Conservation (phyloP, 2,329 filamentous ascomycete species). For the Cladosporium colombiae region DNA sequence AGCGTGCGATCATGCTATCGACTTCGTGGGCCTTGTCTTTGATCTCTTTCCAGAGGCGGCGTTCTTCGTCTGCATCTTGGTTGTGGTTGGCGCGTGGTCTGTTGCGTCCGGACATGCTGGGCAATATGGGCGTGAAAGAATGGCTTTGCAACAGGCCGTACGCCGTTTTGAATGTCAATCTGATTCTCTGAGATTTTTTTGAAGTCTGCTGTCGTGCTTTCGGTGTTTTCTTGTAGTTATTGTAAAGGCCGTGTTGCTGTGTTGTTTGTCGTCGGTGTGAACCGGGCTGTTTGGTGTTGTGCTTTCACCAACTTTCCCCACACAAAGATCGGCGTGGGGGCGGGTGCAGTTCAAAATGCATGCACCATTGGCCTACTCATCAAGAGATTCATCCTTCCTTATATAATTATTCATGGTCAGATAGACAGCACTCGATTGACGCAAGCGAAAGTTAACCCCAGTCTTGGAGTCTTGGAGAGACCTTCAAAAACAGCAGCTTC, state of each 20-base stretch:
- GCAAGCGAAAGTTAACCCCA: neutral
- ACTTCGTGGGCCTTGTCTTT: constrained; percentile 47
- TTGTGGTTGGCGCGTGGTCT: constrained; percentile 47
- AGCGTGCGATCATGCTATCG: constrained; percentile 45
- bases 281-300: neutral
- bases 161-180: too few species aligned
- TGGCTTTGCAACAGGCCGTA: neutral
- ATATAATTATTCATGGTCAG: too few species aligned
- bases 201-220: neutral
- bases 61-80: constrained; percentile 54
- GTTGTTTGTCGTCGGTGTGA: neutral
- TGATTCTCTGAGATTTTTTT: neutral
- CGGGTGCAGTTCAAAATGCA: neutral
- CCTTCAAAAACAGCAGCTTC: neutral
- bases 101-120: constrained; percentile 50
- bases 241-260: neutral
- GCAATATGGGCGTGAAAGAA: neutral
- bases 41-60: constrained; percentile 52
- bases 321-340: neutral
- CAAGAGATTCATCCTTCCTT: neutral
- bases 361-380: neutral
- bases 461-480: neutral
- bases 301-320: neutral
- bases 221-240: neutral
- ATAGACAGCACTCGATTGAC: too few species aligned